Evolutionary conservation across 192 early-diverging fungal species (phyloP), one percentile per base, ranked within the genome.

Genomic region (Pilobolus umbonatus): DNA sequence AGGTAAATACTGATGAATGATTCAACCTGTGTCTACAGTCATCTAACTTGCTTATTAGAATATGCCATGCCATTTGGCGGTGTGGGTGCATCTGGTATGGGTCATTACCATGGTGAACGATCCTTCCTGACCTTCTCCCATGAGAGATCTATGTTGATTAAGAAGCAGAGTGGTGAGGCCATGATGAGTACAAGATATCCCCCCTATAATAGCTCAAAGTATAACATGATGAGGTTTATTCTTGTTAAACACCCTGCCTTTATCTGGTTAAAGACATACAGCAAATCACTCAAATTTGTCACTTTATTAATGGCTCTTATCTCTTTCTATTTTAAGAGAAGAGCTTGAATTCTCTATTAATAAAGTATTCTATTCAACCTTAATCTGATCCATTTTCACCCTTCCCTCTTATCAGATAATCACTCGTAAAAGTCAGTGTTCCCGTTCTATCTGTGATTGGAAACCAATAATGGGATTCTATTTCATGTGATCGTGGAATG

Each of bases 121-220:
- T 86, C 89, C 3, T 92, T 95, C 67, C 74, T 87, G 21, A 78
- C 80, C 5, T 95, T 94, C 68, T 85, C 92, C 19, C 90, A 94
- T 65, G 75, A 82, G 26, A 79, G 90, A 1, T 54, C 82, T 21
- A 80, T 85, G 22, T 47, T 90, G 53, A 65, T 75, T 54, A 77
- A 75, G 73, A 60, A 57, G 15, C 63, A 68, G 36, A 52, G 60
- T 19, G 56, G 70, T 57, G 75, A 80, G 26, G 31, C 21, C 8
- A 21, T 17, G 10, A 10, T 55, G 22, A 28, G 30, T 29, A 35
- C 60, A n/a, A 39, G 56, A 8, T 73, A 73, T 56, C 71, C 71
- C 46, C 71, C 71, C 36, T 73, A 73, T 28, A 64, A 17, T 17
- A 21, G 26, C 15, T 28, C 34, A 24, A 54, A 67, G 21, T 43